Evolutionary conservation across 306 rosid species (phyloP).

Genomic region (Cucurbita moschata): DNA sequence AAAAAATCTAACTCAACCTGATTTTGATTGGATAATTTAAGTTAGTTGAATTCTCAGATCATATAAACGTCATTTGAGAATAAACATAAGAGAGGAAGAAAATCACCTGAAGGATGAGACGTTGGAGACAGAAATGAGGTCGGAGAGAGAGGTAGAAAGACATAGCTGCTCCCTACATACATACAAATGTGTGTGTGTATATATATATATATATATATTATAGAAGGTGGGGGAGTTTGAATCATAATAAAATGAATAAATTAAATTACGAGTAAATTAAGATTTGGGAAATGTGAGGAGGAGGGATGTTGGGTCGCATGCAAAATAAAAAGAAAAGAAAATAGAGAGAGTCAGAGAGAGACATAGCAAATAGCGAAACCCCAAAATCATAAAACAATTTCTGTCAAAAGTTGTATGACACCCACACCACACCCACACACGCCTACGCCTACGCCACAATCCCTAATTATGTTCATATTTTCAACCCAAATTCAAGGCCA

Average conservation of each 20-base stretch:
- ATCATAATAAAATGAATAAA: background rate
- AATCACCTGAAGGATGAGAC: background rate
- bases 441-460: too few relatives aligned
- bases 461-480: too few relatives aligned
- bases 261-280: background rate
- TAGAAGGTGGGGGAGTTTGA: background rate
- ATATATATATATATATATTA: background rate
- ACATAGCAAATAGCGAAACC: slow-evolving; percentile 36
- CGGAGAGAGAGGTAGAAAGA: background rate
- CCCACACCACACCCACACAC: background rate
- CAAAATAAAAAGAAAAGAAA: background rate
- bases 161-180: background rate
- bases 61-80: too few relatives aligned
- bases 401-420: slow-evolving; percentile 60
- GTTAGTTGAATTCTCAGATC: too few relatives aligned
- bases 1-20: too few relatives aligned
- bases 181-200: background rate
- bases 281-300: background rate
- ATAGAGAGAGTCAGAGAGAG: background rate
- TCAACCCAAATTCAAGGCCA: too few relatives aligned
- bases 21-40: too few relatives aligned
- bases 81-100: background rate
- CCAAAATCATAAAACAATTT: slow-evolving; percentile 21
- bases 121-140: background rate
- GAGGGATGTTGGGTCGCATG: slow-evolving; percentile 16